These are phyloP conservation scores for Polychaeton citri DNA, from an alignment of 2,329 filamentous ascomycete species.

Conservation along the genomic window DNA sequence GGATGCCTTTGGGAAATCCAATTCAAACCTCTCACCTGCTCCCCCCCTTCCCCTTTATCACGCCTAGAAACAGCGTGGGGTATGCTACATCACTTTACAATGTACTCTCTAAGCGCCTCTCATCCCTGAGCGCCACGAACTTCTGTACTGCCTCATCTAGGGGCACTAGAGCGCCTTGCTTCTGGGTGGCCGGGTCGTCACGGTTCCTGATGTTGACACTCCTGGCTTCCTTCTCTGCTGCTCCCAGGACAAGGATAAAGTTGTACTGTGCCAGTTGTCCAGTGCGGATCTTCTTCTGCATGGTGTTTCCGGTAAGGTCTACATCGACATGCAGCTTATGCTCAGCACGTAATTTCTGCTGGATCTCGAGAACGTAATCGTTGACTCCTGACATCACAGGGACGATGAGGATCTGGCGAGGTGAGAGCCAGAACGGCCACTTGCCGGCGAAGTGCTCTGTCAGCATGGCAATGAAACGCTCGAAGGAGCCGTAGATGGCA, in stretches of 20 bases:
- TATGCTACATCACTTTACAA: constrained; percentile 7
- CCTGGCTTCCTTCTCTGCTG: constrained; percentile 44
- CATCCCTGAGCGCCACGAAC: constrained; percentile 33
- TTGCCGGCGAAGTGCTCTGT: constrained; percentile 77
- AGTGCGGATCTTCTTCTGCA: constrained; percentile 80
- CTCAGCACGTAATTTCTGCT: constrained; percentile 48
- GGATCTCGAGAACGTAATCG: constrained; percentile 64
- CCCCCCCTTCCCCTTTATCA: too few species aligned
- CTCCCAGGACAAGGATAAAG: constrained; percentile 62
- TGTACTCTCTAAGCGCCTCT: constrained; percentile 22
- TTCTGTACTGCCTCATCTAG: constrained; percentile 45
- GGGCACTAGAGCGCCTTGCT: constrained; percentile 47
- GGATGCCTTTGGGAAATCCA: too few species aligned
- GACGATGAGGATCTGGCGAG: constrained; percentile 68
- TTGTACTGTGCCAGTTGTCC: constrained; percentile 73
- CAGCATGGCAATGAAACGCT: constrained; percentile 59
- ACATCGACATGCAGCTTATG: constrained; percentile 58
- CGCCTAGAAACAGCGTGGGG: too few species aligned
- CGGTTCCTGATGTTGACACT: constrained; percentile 52
- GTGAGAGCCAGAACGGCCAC: constrained; percentile 82
- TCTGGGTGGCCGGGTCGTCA: constrained; percentile 48
- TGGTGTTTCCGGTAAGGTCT: constrained; percentile 62
- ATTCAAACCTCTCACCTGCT: too few species aligned
- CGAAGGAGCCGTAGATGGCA: constrained; percentile 61
- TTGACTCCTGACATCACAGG: constrained; percentile 60